These are phyloP conservation scores for Heterobasidion parviporum DNA, from an alignment of 1,284 basidiomycete genomes.

Conservation along the genomic window DNA sequence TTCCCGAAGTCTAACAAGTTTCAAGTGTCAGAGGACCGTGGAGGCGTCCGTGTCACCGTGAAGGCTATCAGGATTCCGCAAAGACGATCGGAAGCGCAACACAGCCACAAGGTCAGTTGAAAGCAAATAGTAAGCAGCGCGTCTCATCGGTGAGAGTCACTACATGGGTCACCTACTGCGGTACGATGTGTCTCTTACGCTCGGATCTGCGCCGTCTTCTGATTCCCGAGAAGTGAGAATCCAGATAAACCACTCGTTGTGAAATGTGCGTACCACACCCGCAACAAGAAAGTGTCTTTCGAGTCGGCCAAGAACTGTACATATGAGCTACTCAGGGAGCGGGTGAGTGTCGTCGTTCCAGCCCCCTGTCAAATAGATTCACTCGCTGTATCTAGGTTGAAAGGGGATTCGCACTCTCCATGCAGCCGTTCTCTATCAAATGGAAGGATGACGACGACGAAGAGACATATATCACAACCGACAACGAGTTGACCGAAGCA, in stretches of 20 bases:
- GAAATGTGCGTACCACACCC: slow-evolving; percentile 6
- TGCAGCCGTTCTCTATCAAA: slow-evolving; percentile 60
- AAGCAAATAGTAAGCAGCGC: neutral
- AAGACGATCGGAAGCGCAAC: neutral
- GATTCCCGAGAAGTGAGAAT: neutral
- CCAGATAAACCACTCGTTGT: slow-evolving; percentile 10
- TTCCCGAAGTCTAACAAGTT: no score
- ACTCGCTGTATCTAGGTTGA: slow-evolving; percentile 49
- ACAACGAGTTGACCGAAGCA: slow-evolving; percentile 75
- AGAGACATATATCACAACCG: slow-evolving; percentile 56
- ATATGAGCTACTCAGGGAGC: slow-evolving; percentile 5
- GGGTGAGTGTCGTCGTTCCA: slow-evolving; percentile 1
- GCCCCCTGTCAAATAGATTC: neutral
- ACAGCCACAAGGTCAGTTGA: neutral
- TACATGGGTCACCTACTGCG: neutral
- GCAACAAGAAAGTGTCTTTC: slow-evolving; percentile 9
- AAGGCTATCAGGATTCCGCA: neutral
- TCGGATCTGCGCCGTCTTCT: neutral
- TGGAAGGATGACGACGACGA: slow-evolving; percentile 88
- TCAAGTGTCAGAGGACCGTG: no score
- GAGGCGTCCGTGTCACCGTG: neutral
- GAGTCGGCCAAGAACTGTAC: slow-evolving; percentile 9
- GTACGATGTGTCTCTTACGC: slow-evolving; percentile 1
- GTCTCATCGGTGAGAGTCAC: neutral
- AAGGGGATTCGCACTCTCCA: slow-evolving; percentile 72